Evolutionary conservation across 2,329 filamentous ascomycete genomes (phyloP), one percentile per base, ranked within the genome.

Genomic region (Fusarium chlamydosporum): DNA sequence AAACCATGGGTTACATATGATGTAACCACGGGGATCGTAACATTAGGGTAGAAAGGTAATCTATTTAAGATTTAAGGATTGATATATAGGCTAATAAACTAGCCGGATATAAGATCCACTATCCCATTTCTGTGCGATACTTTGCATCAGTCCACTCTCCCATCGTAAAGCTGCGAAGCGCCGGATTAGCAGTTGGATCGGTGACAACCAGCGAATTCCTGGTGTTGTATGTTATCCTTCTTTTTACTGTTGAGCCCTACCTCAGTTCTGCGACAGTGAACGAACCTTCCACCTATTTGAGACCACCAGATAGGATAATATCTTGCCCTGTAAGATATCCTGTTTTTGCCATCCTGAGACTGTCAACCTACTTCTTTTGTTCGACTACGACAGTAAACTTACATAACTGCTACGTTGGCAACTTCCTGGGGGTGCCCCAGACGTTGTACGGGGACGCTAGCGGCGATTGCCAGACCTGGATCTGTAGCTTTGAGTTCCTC

Each of bases 391-490:
- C 6, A 6, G 4, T 7, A 13, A 0, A 74, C 76, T 68, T 54
- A 78, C 78, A 79, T 78, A 4, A 72, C 67, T 4, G 78, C 78
- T 0, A 79, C 72, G 12, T 77, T 79, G 29, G 77, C 72, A 4
- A 80, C 78, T 15, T 80, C 79, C 4, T 76, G 65, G 0, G 79
- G 78, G 4, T 72, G 58, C 1, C 79, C 79, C 2, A 80, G 50
- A 3, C 79, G 73, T 29, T 76, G 75, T 0, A 80, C 72, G 0
- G 79, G 79, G 4, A 80, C 71, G 18, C 75, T 75, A 0, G 75
- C 73, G 0, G 77, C 77, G 42, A 80, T 78, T 1, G 77, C 78
- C 0, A 80, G 73, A 1, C 78, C 78, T 0, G 77, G 76, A 15
- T 80, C 78, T 1, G 73, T 63, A 2, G 59, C 60, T 27, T 68